Evolutionary conservation across 164 flowering plant genomes (phyloP).

Genomic region (Chimonanthus praecox): DNA sequence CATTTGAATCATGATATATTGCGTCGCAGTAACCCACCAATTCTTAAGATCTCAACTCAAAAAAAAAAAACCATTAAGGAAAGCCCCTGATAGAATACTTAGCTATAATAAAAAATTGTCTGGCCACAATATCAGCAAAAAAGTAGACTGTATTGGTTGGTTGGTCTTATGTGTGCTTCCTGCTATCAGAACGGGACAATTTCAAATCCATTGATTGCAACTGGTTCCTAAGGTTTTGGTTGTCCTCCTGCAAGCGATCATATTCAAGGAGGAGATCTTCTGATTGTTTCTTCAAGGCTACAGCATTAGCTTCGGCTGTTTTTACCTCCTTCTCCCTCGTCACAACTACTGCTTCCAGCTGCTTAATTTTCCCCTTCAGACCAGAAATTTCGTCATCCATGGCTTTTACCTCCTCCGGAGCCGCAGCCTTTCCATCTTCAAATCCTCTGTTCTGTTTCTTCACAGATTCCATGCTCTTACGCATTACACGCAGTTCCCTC

Average conservation of each 20-base stretch:
- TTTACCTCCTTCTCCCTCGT: constrained; percentile 40
- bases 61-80: background rate
- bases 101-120: background rate
- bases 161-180: constrained; percentile 40
- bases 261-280: constrained; percentile 80
- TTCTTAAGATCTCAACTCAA: too few species aligned
- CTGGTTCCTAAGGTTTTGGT: constrained; percentile 54
- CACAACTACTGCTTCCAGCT: constrained; percentile 41
- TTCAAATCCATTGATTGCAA: constrained; percentile 48
- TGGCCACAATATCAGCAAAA: background rate
- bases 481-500: constrained; percentile 60
- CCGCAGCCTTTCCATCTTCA: constrained; percentile 38
- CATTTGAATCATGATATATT: too few species aligned
- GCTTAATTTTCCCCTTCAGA: constrained; percentile 29
- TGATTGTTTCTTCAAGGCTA: constrained; percentile 63
- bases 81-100: background rate
- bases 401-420: constrained; percentile 32
- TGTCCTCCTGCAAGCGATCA: constrained; percentile 68
- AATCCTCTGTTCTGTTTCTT: constrained; percentile 42
- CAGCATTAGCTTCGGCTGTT: constrained; percentile 49
- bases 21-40: too few species aligned
- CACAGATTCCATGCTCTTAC: constrained; percentile 58
- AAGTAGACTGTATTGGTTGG: background rate
- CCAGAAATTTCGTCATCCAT: constrained; percentile 31
- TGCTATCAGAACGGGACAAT: constrained; percentile 48